A percentile compares a stretch with the other conserved stretches of the same genome.
Evolutionary conservation across 306 rosid genomes (phyloP).

Genomic region (Abrus precatorius): DNA sequence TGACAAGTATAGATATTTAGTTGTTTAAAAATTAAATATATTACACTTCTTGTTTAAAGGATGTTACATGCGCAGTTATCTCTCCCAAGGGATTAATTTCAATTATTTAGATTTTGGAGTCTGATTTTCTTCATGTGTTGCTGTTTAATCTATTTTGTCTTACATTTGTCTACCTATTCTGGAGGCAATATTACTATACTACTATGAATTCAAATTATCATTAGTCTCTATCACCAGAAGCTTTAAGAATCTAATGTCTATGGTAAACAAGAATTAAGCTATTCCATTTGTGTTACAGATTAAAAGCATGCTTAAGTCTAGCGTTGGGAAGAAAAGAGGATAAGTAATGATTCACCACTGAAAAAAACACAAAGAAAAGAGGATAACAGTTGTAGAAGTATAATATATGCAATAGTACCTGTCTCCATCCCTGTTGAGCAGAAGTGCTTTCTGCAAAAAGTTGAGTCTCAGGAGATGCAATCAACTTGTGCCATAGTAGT

Average conservation of each 20-base stretch:
- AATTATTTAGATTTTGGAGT: not conserved
- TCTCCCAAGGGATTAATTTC: not conserved
- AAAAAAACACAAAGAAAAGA: not conserved
- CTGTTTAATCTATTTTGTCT: conserved; percentile 12
- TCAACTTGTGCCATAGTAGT: conserved; percentile 85
- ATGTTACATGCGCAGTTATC: not conserved
- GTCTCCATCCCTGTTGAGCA: conserved; percentile 95
- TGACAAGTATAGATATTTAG: not conserved
- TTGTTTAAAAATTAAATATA: not conserved
- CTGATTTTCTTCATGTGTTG: not conserved
- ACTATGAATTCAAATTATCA: not conserved
- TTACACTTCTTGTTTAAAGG: not conserved
- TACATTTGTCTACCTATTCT: conserved; percentile 3
- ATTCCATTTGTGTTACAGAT: not conserved
- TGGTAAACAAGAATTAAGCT: not conserved
- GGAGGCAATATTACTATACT: not conserved
- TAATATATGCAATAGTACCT: conserved; percentile 59
- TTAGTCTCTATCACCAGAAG: conserved; percentile 13
- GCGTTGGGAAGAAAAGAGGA: conserved; percentile 1
- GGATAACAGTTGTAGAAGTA: not conserved
- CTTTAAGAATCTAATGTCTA: conserved; percentile 7
- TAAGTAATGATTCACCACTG: not conserved
- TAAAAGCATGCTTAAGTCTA: conserved; percentile 20
- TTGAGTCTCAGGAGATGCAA: conserved; percentile 83
- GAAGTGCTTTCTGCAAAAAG: conserved; percentile 88